Percentiles rank a stretch among this genome's conserved stretches.
Conservation (phyloP, 2,329 filamentous ascomycete genomes). For the Aspergillus fijiensis region DNA sequence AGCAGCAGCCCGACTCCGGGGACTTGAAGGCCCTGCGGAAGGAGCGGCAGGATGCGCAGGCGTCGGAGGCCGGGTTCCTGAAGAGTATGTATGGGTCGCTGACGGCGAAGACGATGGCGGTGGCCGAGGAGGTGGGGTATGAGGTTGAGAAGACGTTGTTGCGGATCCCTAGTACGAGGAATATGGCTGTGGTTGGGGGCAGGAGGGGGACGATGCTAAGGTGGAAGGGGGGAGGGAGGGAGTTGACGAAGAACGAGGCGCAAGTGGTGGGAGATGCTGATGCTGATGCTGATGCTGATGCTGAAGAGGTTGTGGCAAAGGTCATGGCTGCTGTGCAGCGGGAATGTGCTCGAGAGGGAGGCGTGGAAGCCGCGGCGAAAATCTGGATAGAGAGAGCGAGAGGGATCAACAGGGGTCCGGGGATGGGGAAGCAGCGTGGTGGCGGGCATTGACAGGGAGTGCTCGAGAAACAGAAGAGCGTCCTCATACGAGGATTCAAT, state of each 20-base stretch:
- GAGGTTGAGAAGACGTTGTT: constrained; percentile 78
- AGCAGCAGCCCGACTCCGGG: constrained; percentile 29
- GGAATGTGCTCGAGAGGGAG: constrained; percentile 48
- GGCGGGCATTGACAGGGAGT: neutral
- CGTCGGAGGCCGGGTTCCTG: constrained; percentile 35
- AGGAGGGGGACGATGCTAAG: constrained; percentile 23
- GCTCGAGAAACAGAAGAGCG: neutral
- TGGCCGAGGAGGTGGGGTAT: constrained; percentile 73
- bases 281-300: neutral
- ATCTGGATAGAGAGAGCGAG: constrained; percentile 55
- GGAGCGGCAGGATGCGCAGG: constrained; percentile 30
- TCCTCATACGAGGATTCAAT: no score
- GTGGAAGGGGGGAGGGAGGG: constrained; percentile 26
- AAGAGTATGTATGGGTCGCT: constrained; percentile 79
- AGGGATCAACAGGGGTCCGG: constrained; percentile 47
- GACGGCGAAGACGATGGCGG: constrained; percentile 70
- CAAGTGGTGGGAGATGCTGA: no score
- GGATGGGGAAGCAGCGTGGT: constrained; percentile 36
- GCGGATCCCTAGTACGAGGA: constrained; percentile 88
- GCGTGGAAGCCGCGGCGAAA: constrained; percentile 44
- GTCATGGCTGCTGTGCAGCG: constrained; percentile 62
- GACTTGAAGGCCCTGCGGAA: constrained; percentile 43
- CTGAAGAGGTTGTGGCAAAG: constrained; percentile 56
- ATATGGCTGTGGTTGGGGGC: constrained; percentile 76
- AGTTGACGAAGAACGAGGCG: constrained; percentile 29